A percentile compares a stretch with the other conserved stretches of the same genome.
phyloP scores from a whole-genome alignment of 2,329 filamentous ascomycete species.

The Aspergillus phoenicis region DNA sequence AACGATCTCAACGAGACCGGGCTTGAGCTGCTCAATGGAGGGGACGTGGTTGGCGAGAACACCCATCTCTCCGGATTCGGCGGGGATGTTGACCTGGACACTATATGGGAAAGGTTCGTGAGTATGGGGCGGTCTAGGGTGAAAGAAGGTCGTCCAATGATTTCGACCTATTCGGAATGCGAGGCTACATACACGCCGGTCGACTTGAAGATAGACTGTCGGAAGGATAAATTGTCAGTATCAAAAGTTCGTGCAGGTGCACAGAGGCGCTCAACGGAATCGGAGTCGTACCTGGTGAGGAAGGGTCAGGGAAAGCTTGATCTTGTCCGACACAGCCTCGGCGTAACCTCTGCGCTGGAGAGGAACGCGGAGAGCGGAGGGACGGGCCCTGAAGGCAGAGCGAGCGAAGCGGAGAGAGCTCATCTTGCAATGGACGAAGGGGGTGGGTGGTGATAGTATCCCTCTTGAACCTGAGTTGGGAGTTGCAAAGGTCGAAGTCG shows the following conservation, averaged over 20 bases:
- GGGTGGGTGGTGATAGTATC: conserved; percentile 36
- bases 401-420: conserved; percentile 92
- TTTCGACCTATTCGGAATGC: conserved; percentile 5
- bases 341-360: conserved; percentile 89
- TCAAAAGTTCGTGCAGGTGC: conserved; percentile 3
- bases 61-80: conserved; percentile 99
- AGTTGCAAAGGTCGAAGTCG: conserved; percentile 44
- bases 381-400: conserved; percentile 80
- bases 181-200: conserved; percentile 65
- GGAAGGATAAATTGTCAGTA: conserved; percentile 28
- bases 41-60: conserved; percentile 98
- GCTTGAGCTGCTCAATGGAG: conserved; percentile 98
- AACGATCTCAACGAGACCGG: conserved; percentile 90
- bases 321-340: conserved; percentile 85
- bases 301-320: conserved; percentile 96
- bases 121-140: conserved; percentile 27
- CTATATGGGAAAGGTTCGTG: conserved; percentile 68
- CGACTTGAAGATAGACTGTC: conserved; percentile 69
- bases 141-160: conserved; percentile 18
- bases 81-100: conserved; percentile 98
- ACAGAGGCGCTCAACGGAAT: conserved; percentile 17
- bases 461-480: conserved; percentile 38
- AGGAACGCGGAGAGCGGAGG: conserved; percentile 73
- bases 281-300: conserved; percentile 86
- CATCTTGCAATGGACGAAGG: conserved; percentile 60